Evolutionary conservation across 495 filamentous ascomycete species (phyloP).

Genomic region (Penicillium arizonense): DNA sequence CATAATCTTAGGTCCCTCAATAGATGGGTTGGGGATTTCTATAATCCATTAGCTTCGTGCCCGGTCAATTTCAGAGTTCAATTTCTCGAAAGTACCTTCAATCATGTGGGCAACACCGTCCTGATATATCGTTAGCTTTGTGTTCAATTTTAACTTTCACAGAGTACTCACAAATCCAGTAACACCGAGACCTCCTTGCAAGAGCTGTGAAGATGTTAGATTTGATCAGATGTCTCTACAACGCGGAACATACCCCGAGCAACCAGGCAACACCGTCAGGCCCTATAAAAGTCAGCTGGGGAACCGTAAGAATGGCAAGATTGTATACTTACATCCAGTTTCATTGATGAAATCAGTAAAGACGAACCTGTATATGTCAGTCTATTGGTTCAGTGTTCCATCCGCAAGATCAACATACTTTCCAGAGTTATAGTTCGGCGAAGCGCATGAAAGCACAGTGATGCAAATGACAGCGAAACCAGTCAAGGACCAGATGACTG

Average conservation of each 20-base stretch:
- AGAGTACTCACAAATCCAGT: conserved; percentile 53
- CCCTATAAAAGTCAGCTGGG: conserved; percentile 34
- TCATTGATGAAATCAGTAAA: conserved; percentile 59
- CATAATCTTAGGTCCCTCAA: conserved; percentile 71
- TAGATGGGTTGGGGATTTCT: conserved; percentile 69
- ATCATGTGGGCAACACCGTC: conserved; percentile 56
- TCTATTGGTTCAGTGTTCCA: conserved; percentile 32
- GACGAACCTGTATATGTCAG: conserved; percentile 54
- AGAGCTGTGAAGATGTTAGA: conserved; percentile 35
- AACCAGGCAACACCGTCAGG: conserved; percentile 64
- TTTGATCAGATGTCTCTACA: background rate
- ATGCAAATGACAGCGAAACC: conserved; percentile 70
- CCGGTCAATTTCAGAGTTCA: background rate
- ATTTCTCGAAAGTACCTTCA: conserved; percentile 28
- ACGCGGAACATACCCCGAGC: conserved; percentile 45
- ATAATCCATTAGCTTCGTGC: conserved; percentile 11
- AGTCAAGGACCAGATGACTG: conserved; percentile 63
- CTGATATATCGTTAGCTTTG: conserved; percentile 27
- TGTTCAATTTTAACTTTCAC: background rate
- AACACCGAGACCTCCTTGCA: conserved; percentile 61
- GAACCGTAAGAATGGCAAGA: background rate
- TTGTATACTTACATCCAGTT: conserved; percentile 49
- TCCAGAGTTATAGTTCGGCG: conserved; percentile 59
- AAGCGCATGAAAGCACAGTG: conserved; percentile 61
- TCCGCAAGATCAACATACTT: conserved; percentile 48